Evolutionary conservation across 371 early-diverging fungal species (phyloP), one percentile per base, ranked within the genome.

Genomic region (Apophysomyces ossiformis): DNA sequence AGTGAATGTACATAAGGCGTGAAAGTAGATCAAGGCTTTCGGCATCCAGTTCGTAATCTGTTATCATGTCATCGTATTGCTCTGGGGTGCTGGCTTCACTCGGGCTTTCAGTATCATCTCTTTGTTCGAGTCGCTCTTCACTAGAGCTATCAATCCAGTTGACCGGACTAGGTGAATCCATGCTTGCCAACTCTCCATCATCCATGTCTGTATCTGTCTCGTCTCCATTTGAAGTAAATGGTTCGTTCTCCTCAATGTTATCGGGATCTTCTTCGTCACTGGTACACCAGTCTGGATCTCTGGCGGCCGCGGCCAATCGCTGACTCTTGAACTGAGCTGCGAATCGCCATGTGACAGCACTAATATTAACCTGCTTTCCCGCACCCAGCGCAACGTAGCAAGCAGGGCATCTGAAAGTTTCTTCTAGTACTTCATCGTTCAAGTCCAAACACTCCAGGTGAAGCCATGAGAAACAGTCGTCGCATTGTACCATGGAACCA

Each of bases 401-500:
- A n/a, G 69, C 39, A 0, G 87, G 87, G 59, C 87, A 87, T 36
- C 74, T 78, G 66, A 83, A 87, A 1, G 82, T 78, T 21, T 83
- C 79, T 4, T 57, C 78, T 7, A 85, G 60, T 4, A 69, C 79
- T 13, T 80, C 72, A 16, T 78, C 77, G 0, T 74, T 62, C 36
- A 87, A 66, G 37, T 76, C 76, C 36, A 87, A 68, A 56, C 87
- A 87, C 4, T 84, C 85, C 11, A 85, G 56, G 64, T 87, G 87
- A 9, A 87, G 81, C 85, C 85, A 87, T 13, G 70, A 67, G 39
- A 63, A 65, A 59, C 87, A 87, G 36, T 81, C 71, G 57, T 87
- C 87, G 62, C 87, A 87, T 67, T 87, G 87, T 2, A 87, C 83
- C 85, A 87, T 84, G 5, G 76, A 54, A 9, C 84, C 85, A 41